Conservation (phyloP, 257 asterid genomes). For the Datura wrightii region DNA sequence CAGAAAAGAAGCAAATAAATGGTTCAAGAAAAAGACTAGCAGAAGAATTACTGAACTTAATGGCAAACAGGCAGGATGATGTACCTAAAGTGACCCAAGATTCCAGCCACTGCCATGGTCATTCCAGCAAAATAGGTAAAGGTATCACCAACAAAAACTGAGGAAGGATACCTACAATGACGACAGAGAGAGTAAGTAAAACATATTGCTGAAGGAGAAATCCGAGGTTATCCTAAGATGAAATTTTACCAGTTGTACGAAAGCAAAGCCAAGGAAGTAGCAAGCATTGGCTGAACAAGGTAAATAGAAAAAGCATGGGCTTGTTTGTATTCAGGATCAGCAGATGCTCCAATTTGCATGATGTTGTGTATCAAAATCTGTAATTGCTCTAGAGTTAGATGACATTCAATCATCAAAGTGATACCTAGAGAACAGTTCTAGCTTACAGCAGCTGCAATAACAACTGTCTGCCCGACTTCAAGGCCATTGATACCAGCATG, state of each 20-base stretch:
- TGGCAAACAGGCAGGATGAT: constrained; percentile 16
- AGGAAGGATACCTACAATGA: constrained; percentile 76
- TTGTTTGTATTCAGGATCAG: constrained; percentile 77
- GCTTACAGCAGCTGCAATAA: constrained; percentile 91
- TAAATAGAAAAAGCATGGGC: constrained; percentile 94
- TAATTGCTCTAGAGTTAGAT: constrained; percentile 21
- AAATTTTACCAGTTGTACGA: constrained; percentile 79
- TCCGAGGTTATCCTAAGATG: constrained; percentile 25
- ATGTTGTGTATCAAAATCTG: constrained; percentile 87
- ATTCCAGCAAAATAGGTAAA: constrained; percentile 91
- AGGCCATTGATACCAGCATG: constrained; percentile 97
- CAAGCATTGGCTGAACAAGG: constrained; percentile 88
- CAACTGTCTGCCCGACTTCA: constrained; percentile 96
- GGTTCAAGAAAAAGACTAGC: constrained; percentile 13
- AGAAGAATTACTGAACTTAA: background rate
- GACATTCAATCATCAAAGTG: background rate
- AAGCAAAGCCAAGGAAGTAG: constrained; percentile 90
- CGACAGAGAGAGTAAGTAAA: background rate
- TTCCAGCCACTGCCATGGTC: constrained; percentile 93
- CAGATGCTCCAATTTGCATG: constrained; percentile 83
- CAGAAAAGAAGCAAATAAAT: constrained; percentile 3
- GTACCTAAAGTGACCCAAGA: constrained; percentile 87
- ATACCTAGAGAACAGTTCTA: background rate
- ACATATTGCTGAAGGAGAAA: constrained; percentile 14
- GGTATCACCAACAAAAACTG: constrained; percentile 89